Percentiles rank a stretch among this genome's conserved stretches.
These are phyloP conservation scores for Dichotomocladium elegans DNA, from an alignment of 371 early-diverging fungal species.

Conservation along the genomic window DNA sequence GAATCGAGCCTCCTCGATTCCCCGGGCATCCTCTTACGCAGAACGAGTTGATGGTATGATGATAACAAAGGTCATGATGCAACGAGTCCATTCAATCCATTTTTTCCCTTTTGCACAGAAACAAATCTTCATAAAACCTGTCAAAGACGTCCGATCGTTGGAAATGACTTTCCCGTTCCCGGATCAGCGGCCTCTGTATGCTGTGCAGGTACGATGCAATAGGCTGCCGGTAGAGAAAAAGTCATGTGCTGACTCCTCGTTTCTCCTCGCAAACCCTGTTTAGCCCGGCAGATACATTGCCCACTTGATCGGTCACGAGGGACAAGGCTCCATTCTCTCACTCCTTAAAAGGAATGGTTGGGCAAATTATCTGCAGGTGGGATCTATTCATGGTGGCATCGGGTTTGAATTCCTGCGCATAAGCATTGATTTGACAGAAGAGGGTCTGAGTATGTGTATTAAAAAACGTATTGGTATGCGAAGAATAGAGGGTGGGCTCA, in stretches of 20 bases:
- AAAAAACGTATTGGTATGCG: neutral
- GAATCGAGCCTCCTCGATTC: slow-evolving; percentile 67
- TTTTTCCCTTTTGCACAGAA: slow-evolving; percentile 41
- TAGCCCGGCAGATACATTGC: slow-evolving; percentile 73
- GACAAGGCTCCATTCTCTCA: slow-evolving; percentile 83
- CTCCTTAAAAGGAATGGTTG: slow-evolving; percentile 82
- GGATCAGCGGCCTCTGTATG: slow-evolving; percentile 60
- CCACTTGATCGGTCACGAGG: slow-evolving; percentile 82
- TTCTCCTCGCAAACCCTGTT: no score
- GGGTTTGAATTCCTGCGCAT: slow-evolving; percentile 83
- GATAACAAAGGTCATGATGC: neutral
- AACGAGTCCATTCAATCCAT: no score
- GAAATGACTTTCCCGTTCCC: slow-evolving; percentile 88
- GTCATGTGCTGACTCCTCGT: no score
- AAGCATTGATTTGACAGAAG: slow-evolving; percentile 76
- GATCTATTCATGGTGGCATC: slow-evolving; percentile 61
- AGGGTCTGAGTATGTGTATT: slow-evolving; percentile 68
- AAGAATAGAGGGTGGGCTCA: neutral
- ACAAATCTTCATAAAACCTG: slow-evolving; percentile 75
- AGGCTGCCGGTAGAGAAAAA: no score
- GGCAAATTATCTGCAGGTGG: slow-evolving; percentile 77
- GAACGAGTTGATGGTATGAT: slow-evolving; percentile 66
- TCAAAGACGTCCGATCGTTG: slow-evolving; percentile 76
- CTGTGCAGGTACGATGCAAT: slow-evolving; percentile 39
- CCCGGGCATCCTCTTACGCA: slow-evolving; percentile 70